Conservation (phyloP, 345 rosid species). For the Rubroshorea leprosula region DNA sequence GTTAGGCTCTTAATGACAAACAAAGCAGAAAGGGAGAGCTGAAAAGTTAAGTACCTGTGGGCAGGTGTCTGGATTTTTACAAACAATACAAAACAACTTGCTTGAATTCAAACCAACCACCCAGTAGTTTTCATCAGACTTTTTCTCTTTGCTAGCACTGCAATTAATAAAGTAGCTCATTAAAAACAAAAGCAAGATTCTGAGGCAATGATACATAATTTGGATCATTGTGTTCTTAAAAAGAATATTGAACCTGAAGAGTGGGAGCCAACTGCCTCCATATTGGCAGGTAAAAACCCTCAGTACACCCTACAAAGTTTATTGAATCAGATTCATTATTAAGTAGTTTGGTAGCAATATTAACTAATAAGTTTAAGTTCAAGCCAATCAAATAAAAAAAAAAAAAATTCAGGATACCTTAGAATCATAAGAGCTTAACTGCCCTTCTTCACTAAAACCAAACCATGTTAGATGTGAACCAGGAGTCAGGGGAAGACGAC, state of each 20-base stretch:
- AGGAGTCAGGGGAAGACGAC: constrained; percentile 79
- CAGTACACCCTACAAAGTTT: constrained; percentile 60
- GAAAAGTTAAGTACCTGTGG: constrained; percentile 89
- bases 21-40: not conserved
- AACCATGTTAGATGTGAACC: constrained; percentile 77
- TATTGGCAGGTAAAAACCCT: constrained; percentile 60
- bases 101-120: constrained; percentile 69
- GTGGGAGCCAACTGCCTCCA: constrained; percentile 95
- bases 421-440: constrained; percentile 75
- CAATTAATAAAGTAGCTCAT: constrained; percentile 16
- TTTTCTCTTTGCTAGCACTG: constrained; percentile 65
- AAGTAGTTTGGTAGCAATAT: constrained; percentile 8
- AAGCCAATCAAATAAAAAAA: too few relatives aligned
- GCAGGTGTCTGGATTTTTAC: constrained; percentile 60
- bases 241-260: constrained; percentile 65
- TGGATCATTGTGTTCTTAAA: constrained; percentile 2
- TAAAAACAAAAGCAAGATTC: constrained; percentile 1
- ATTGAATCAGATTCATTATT: constrained; percentile 16
- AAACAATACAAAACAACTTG: constrained; percentile 66
- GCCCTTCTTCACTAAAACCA: constrained; percentile 91
- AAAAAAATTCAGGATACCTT: constrained; percentile 37
- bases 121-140: constrained; percentile 78
- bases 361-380: not conserved
- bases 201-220: not conserved
- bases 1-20: constrained; percentile 1